Evolutionary conservation across 495 filamentous ascomycete species (phyloP).

Genomic region (Massariosphaeria phaeospora): DNA sequence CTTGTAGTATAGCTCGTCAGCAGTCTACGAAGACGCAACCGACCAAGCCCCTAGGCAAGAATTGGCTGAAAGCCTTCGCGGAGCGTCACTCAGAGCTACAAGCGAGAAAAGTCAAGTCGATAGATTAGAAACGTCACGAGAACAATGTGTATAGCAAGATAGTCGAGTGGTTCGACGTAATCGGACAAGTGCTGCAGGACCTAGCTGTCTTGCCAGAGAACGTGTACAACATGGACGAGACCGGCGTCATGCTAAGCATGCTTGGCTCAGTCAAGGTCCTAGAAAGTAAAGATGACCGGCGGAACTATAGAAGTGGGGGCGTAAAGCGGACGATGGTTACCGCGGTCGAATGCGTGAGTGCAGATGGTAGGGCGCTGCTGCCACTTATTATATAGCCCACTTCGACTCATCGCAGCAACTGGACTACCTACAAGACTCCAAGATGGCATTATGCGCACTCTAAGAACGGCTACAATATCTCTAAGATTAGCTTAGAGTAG

Average conservation of each 20-base stretch:
- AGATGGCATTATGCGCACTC: too few relatives aligned
- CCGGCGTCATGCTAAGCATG: not conserved
- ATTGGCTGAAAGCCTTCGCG: not conserved
- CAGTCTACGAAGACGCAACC: not conserved
- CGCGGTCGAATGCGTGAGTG: not conserved
- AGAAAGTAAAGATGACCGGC: not conserved
- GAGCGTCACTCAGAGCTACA: not conserved
- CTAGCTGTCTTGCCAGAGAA: not conserved
- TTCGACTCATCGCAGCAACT: not conserved
- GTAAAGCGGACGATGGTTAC: not conserved
- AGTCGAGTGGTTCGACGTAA: not conserved
- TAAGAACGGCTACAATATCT: too few relatives aligned
- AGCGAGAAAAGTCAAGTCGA: not conserved
- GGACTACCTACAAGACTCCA: too few relatives aligned
- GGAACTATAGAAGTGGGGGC: not conserved
- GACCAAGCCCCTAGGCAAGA: not conserved
- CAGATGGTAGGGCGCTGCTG: not conserved
- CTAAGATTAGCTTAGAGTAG: too few relatives aligned
- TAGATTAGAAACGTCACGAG: not conserved
- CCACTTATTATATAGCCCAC: not conserved
- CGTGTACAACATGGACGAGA: not conserved
- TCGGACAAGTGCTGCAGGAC: not conserved
- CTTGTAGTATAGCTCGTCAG: not conserved
- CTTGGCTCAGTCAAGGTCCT: not conserved
- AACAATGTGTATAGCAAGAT: not conserved